A percentile compares a stretch with the other conserved stretches of the same genome.
These are phyloP conservation scores for Pseudoperonospora humuli DNA, from an alignment of 352 stramenopile genomes.

Conservation along the genomic window DNA sequence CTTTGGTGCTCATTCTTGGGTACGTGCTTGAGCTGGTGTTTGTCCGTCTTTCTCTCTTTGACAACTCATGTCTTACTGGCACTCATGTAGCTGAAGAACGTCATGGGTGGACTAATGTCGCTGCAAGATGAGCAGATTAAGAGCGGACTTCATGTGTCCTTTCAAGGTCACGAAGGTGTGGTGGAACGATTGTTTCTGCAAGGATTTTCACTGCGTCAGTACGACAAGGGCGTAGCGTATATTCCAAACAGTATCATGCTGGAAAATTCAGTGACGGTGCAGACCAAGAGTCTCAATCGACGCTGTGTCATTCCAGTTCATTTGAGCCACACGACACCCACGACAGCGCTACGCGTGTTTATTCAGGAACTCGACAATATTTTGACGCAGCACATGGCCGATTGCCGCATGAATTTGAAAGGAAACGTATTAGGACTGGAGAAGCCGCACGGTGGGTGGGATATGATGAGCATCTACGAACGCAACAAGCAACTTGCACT, in stretches of 20 bases:
- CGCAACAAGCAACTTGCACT: conserved; percentile 27
- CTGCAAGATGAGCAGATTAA: conserved; percentile 82
- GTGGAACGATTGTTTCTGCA: conserved; percentile 78
- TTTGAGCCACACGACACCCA: conserved; percentile 44
- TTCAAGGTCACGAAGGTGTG: conserved; percentile 72
- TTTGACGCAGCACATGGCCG: conserved; percentile 32
- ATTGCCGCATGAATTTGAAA: conserved; percentile 20
- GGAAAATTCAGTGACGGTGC: conserved; percentile 64
- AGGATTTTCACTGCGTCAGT: conserved; percentile 70
- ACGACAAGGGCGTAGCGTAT: conserved; percentile 75
- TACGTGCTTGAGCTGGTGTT: conserved; percentile 17
- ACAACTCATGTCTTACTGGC: neutral
- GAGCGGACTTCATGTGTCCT: conserved; percentile 60
- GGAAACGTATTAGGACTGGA: conserved; percentile 46
- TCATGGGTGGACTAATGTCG: conserved; percentile 73
- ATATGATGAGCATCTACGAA: conserved; percentile 37
- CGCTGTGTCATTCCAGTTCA: conserved; percentile 49
- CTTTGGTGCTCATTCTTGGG: conserved; percentile 75
- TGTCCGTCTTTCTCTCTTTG: neutral
- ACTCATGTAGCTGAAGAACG: conserved; percentile 81
- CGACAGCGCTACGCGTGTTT: conserved; percentile 44
- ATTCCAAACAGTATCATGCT: conserved; percentile 77
- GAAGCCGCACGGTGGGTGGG: conserved; percentile 33
- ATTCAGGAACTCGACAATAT: conserved; percentile 67
- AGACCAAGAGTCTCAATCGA: conserved; percentile 52